Conservation (phyloP, 2,329 filamentous ascomycete genomes). For the Penicillium brevicompactum region DNA sequence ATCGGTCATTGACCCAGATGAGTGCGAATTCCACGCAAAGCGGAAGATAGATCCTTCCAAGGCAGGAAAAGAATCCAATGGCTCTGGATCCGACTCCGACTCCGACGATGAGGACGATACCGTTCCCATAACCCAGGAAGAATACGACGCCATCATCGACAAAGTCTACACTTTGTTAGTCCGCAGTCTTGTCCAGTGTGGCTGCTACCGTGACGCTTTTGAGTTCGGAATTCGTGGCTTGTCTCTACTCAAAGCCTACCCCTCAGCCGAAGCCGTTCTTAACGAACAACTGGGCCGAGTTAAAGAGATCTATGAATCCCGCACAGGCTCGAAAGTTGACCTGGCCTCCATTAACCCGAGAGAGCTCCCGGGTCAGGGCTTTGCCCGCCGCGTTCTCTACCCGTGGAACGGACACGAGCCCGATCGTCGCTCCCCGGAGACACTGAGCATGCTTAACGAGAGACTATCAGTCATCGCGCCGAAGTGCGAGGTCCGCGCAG, state of each 20-base stretch:
- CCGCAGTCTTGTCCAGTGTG: conserved; percentile 37
- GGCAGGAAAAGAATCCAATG: conserved; percentile 4
- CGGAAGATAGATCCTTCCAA: conserved; percentile 33
- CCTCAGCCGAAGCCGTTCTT: conserved; percentile 16
- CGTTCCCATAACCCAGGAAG: conserved; percentile 31
- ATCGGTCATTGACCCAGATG: conserved; percentile 70
- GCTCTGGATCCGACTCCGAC: conserved; percentile 29
- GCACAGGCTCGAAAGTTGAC: conserved; percentile 10
- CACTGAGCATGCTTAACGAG: conserved; percentile 69
- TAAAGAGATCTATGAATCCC: conserved; percentile 25
- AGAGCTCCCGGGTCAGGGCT: conserved; percentile 40
- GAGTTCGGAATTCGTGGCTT: conserved; percentile 41
- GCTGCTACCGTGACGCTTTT: conserved; percentile 45
- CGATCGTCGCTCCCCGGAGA: conserved; percentile 56
- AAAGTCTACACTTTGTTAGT: conserved; percentile 42
- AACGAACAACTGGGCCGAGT: conserved; percentile 32
- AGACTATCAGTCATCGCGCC: conserved; percentile 71
- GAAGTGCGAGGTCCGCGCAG: conserved; percentile 76
- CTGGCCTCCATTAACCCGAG: conserved; percentile 31
- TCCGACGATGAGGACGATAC: conserved; percentile 48
- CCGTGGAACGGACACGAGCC: conserved; percentile 66
- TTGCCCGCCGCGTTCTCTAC: conserved; percentile 58
- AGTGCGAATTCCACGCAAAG: conserved; percentile 79
- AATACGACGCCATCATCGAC: conserved; percentile 39
- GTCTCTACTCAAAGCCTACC: conserved; percentile 21